Percentiles rank a stretch among this genome's conserved stretches.
These are phyloP conservation scores for Pyrenophora tritici-repentis DNA, from an alignment of 2,329 filamentous ascomycete genomes.

Conservation along the genomic window DNA sequence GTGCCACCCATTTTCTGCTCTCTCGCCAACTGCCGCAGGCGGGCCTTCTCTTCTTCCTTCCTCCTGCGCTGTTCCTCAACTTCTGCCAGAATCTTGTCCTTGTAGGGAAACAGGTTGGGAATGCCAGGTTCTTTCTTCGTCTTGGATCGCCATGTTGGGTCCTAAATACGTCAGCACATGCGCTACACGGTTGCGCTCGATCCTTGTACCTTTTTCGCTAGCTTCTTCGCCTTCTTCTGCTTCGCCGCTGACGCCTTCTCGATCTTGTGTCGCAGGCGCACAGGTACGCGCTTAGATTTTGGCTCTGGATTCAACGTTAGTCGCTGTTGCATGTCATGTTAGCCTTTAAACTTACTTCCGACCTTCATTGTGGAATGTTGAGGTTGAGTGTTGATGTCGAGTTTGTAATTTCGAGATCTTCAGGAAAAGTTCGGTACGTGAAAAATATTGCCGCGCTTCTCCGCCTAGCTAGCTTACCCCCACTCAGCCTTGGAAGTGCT, in stretches of 20 bases:
- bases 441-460: slow-evolving; percentile 9
- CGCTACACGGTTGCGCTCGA: background rate
- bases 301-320: slow-evolving; percentile 66
- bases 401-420: slow-evolving; percentile 34
- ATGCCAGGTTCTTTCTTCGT: slow-evolving; percentile 98
- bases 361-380: slow-evolving; percentile 46
- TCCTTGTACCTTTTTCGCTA: slow-evolving; percentile 72
- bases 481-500: background rate
- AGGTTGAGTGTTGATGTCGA: slow-evolving; percentile 17
- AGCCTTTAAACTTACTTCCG: slow-evolving; percentile 43
- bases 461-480: slow-evolving; percentile 7
- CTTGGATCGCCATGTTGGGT: slow-evolving; percentile 93
- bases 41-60: slow-evolving; percentile 76
- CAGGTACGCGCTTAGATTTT: slow-evolving; percentile 88
- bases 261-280: slow-evolving; percentile 93
- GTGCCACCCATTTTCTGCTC: slow-evolving; percentile 48
- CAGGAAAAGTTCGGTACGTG: slow-evolving; percentile 20
- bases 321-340: background rate
- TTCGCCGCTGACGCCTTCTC: slow-evolving; percentile 89
- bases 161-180: slow-evolving; percentile 55
- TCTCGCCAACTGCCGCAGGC: slow-evolving; percentile 70
- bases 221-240: slow-evolving; percentile 86
- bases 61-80: slow-evolving; percentile 84
- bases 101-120: slow-evolving; percentile 96
- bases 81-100: slow-evolving; percentile 91